Evolutionary conservation across 2,329 filamentous ascomycete species (phyloP).

Genomic region (Sarocladiaceae sp.): DNA sequence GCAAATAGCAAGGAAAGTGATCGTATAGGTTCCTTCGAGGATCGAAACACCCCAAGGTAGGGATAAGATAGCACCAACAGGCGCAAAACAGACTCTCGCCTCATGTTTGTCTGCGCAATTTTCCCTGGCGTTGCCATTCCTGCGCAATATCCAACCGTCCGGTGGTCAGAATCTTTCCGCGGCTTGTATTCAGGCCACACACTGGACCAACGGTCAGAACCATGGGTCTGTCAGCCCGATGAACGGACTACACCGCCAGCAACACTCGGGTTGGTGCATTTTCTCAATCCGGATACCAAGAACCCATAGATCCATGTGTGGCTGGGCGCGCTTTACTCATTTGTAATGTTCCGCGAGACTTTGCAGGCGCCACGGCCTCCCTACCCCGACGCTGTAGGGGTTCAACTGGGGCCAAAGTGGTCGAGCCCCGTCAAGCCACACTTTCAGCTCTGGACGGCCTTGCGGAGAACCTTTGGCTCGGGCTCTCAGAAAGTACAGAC

Average conservation of each 20-base stretch:
- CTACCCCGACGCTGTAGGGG: not conserved
- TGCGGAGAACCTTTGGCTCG: not conserved
- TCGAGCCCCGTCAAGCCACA: conserved; percentile 7
- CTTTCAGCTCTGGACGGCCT: conserved; percentile 3
- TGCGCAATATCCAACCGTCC: conserved; percentile 4
- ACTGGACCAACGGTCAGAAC: no score
- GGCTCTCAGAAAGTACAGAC: not conserved
- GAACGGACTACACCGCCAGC: conserved; percentile 2
- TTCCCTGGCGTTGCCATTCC: no score
- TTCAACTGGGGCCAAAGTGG: not conserved
- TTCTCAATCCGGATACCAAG: not conserved
- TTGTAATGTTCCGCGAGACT: not conserved
- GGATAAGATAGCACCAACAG: no score
- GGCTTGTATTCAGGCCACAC: not conserved
- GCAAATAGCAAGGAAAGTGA: no score
- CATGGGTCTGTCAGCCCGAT: no score
- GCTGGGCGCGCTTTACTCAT: conserved; percentile 1
- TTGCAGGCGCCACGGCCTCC: not conserved
- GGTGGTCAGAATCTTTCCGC: not conserved
- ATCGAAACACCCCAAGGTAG: no score
- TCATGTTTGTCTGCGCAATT: no score
- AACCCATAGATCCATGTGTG: not conserved
- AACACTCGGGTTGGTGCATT: not conserved
- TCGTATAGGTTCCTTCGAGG: no score
- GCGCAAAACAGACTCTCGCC: no score